Evolutionary conservation across 1,284 basidiomycete species (phyloP), one percentile per base, ranked within the genome.

Genomic region (Phenoliferia sp.): DNA sequence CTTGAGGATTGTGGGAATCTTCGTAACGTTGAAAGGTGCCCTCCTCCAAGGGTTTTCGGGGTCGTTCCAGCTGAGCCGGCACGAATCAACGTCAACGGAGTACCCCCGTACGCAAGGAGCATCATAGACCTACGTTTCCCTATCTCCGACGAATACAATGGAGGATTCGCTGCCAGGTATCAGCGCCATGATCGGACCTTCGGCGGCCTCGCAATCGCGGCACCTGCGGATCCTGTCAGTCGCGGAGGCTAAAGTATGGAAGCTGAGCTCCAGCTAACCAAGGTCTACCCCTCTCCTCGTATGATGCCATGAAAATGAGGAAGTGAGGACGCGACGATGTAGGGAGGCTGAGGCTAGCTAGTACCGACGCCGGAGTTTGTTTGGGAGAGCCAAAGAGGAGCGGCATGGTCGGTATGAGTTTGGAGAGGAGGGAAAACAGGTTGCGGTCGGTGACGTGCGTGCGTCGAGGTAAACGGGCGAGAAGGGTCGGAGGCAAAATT

Each of bases 1-100:
- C 72, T 84, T 84, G 65, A 92, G 80, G 67, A 93, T 86, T 19
- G 90, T 92, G 19, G 91, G 91, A 28, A 94, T 82, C 35, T 80
- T 81, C 33, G 78, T 77, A 61, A 92, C 78, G 15, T 85, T 87
- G 88, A 92, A 33, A 86, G 86, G 48, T 5, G 48, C 83, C 59
- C 81, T 81, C 67, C 90, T 85, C 75, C 86, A 89, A 3, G 82
- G 75, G 73, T 90, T 89, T 28, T 83, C 79, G 10, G 83, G 79
- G 2, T 81, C 77, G 77, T 85, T 89, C 89, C 90, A 90, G 75
- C 89, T 90, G 62, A 44, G 22, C 12, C 12, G 39, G 39, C 39
- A 12, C 12, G 39, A 22, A 44, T n/a, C n/a, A n/a, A n/a, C 39
- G 39, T 44, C 39, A 44, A 22, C 39, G 12, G 12, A 12, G 22